Base-by-base conservation (phyloP, 1,284 basidiomycete species). In the Cryptococcus floricola region DNA sequence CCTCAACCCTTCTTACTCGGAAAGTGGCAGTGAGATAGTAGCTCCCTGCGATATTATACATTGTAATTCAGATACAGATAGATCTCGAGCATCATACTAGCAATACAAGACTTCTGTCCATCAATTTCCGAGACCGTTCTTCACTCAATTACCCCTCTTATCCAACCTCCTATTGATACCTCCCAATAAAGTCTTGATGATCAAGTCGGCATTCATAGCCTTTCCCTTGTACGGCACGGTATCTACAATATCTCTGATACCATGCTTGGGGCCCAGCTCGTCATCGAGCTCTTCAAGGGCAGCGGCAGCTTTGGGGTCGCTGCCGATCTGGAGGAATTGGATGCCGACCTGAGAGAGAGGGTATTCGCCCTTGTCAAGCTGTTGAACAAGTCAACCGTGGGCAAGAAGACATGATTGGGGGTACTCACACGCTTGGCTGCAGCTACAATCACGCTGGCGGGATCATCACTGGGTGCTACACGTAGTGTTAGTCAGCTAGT, bases 281-380 rank as follows among this genome's bases (percentile, higher is more conserved):
- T 76, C 69, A 58, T 78, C 75, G n/a, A 77, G 65, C 48, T 71
- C 68, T 56, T 73, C 63, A 1, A 78, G 59, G 8, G 73, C 73
- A 52, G 68, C 67, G 9, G 63, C 59, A 1, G 72, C 72, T 65
- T 70, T 67, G 1, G 59, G 14, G 46, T 71, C 71, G 42, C 73
- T 60, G 6, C 77, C 75, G 28, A 78, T 69, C 57, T 78, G 78
- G 25, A 79, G 57, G 53, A 80, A 71, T 58, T 77, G 74, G 25
- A 80, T 66, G 41, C 77, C 76, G 8, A 79, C 64, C 65, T 79
- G 78, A 25, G 67, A 62, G 3, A 75, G 58, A 1, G 77, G 77
- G 50, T 68, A 77, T 39, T 69, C 63, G 7, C 73, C 70, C n/a
- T 64, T 52, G 58, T 79, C 77, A 14, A 79, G 70, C 63, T 70